Evolutionary conservation across 2,329 filamentous ascomycete genomes (phyloP), one percentile per base, ranked within the genome.

Genomic region (Acarospora socialis): DNA sequence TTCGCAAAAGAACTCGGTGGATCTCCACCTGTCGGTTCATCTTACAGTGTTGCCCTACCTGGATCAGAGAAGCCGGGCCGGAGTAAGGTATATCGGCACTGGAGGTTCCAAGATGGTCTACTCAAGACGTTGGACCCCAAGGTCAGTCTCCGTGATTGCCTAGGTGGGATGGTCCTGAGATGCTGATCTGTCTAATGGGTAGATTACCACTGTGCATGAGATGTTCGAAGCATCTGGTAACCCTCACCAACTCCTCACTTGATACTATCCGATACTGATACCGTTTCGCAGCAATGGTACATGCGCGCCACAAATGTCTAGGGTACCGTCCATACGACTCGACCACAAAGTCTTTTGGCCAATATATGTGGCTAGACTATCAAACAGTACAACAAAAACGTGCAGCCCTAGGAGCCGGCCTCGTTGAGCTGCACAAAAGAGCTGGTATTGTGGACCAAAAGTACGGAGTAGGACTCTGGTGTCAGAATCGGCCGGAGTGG

Each of bases 401-500:
- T 50, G 79, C 77, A 51, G 81, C 90, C 53, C 70, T 94, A 44
- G 90, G 90, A 41, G 79, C 77, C 22, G 90, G 87, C 36, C 57
- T 95, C 28, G 76, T 86, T 22, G 78, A 90, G 55, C 59, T 95
- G 43, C 81, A 92, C 56, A 69, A 77, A 51, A 66, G 73, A 46
- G 63, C 73, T 39, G 81, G 81, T 32, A 65, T 87, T 26, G 66
- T 65, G 8, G 70, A 65, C 4, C 59, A 66, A 28, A 76, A 78
- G 49, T 78, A 80, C 51, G 81, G 77, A 32, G 65, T 92, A 41
- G 83, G 82, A 14, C 57, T 92, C 30, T 92, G 82, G 82, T 81
- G 80, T 48, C 79, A 83, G 55, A 92, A 92, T 56, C 68, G 82
- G 37, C 77, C 82, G 0, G 81, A 92, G 56, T 92, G 82, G 83